Evolutionary conservation across 116 monocot species (phyloP).

Genomic region (Trichopus zeylanicus): DNA sequence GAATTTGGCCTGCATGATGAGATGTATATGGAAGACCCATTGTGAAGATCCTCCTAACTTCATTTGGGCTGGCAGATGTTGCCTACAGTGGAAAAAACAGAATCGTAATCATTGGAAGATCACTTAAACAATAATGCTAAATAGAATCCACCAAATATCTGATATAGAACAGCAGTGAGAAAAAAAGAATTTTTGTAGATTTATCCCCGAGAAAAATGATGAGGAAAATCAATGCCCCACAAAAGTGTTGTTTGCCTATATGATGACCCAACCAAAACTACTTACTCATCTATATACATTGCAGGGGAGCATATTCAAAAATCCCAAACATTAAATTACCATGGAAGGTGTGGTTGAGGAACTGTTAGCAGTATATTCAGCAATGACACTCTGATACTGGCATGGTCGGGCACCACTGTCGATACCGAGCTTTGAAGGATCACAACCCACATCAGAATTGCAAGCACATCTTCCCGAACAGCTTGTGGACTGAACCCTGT

Average conservation of each 20-base stretch:
- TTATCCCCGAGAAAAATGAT: neutral
- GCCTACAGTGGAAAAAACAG: conserved; percentile 29
- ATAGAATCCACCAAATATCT: neutral
- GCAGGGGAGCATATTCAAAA: too few species aligned
- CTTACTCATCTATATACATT: too few species aligned
- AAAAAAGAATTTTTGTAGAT: too few species aligned
- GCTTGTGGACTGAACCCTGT: conserved; percentile 42
- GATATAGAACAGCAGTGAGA: neutral
- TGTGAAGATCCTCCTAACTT: conserved; percentile 86
- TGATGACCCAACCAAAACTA: too few species aligned
- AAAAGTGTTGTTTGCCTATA: too few species aligned
- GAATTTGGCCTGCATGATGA: conserved; percentile 86
- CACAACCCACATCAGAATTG: conserved; percentile 78
- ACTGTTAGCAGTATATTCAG: conserved; percentile 65
- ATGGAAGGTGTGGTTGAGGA: conserved; percentile 42
- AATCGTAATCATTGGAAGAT: neutral
- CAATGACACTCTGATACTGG: conserved; percentile 64
- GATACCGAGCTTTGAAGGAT: conserved; percentile 56
- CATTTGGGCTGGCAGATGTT: conserved; percentile 54
- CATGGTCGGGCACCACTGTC: conserved; percentile 65
- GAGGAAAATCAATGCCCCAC: neutral
- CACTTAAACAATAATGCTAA: neutral
- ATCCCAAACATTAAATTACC: conserved; percentile 25
- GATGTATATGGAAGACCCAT: conserved; percentile 76
- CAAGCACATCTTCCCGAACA: conserved; percentile 88